Evolutionary conservation across 768 basidiomycete species (phyloP).

Genomic region (Calocybe gangraenosa): DNA sequence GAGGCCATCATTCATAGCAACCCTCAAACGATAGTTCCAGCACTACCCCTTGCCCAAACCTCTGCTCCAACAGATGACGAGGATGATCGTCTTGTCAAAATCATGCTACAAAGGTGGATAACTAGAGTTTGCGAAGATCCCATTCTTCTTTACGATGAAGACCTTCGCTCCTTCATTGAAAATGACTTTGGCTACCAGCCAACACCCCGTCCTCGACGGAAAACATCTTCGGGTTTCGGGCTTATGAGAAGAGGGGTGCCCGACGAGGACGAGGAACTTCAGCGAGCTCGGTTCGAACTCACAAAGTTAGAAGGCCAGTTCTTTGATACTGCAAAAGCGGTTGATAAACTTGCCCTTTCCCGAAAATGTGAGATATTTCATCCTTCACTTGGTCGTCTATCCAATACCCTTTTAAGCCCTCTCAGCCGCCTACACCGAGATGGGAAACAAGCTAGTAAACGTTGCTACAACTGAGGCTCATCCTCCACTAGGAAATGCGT

Average conservation of each 20-base stretch:
- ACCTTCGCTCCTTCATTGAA: conserved; percentile 92
- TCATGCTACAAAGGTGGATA: conserved; percentile 94
- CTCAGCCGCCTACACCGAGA: conserved; percentile 75
- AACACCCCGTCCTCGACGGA: conserved; percentile 69
- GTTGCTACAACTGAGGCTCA: conserved; percentile 89
- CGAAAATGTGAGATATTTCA: conserved; percentile 59
- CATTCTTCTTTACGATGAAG: conserved; percentile 85
- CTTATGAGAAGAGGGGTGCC: conserved; percentile 78
- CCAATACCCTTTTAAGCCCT: conserved; percentile 46
- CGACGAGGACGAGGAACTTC: conserved; percentile 93
- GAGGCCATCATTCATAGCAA: conserved; percentile 86
- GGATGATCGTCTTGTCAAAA: conserved; percentile 92
- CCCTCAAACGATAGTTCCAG: conserved; percentile 95
- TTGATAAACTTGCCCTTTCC: conserved; percentile 79
- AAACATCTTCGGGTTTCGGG: conserved; percentile 68
- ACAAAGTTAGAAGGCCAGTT: conserved; percentile 91
- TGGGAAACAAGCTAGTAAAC: conserved; percentile 90
- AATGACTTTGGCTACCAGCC: conserved; percentile 97
- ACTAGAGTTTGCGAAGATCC: conserved; percentile 90
- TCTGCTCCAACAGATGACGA: conserved; percentile 98
- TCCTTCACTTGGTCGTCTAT: neutral
- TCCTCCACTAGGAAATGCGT: conserved; percentile 74
- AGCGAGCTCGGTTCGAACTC: conserved; percentile 84
- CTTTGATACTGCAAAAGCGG: conserved; percentile 86
- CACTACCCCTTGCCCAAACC: conserved; percentile 92